phyloP scores from a whole-genome alignment of 148 eudicot species.

The Rhododendron simsii region DNA sequence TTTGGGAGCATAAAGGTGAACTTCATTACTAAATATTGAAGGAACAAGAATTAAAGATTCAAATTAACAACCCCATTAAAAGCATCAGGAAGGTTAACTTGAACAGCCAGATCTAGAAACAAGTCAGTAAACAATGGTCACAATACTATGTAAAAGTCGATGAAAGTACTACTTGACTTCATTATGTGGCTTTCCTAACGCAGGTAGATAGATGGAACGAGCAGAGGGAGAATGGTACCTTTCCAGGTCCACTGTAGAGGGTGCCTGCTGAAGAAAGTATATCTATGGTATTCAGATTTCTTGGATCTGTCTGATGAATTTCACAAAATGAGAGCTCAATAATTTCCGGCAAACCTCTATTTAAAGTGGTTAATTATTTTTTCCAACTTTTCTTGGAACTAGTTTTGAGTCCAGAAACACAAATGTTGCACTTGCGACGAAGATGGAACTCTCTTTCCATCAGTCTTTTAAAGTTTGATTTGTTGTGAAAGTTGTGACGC shows the following conservation, averaged over 20 bases:
- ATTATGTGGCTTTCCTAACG: conserved; percentile 8
- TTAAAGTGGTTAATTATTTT: conserved; percentile 13
- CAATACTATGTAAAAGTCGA: not conserved
- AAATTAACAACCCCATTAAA: not conserved
- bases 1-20: not conserved
- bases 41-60: not conserved
- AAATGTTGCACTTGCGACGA: not conserved
- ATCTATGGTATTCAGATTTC: not conserved
- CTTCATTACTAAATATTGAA: not conserved
- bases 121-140: not conserved
- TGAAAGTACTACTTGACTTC: not conserved
- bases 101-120: not conserved
- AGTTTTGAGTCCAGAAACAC: not conserved
- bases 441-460: conserved; percentile 3
- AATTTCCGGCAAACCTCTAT: not conserved
- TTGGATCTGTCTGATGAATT: conserved; percentile 8
- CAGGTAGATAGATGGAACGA: conserved; percentile 48
- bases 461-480: not conserved
- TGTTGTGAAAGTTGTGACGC: not conserved
- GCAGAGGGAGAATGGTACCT: conserved; percentile 49
- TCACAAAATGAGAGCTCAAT: not conserved
- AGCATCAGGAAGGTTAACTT: not conserved
- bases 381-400: not conserved
- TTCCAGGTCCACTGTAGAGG: conserved; percentile 40
- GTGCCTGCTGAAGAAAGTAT: conserved; percentile 9